Evolutionary conservation across 2,329 filamentous ascomycete genomes (phyloP).

Genomic region (Claviceps purpurea): DNA sequence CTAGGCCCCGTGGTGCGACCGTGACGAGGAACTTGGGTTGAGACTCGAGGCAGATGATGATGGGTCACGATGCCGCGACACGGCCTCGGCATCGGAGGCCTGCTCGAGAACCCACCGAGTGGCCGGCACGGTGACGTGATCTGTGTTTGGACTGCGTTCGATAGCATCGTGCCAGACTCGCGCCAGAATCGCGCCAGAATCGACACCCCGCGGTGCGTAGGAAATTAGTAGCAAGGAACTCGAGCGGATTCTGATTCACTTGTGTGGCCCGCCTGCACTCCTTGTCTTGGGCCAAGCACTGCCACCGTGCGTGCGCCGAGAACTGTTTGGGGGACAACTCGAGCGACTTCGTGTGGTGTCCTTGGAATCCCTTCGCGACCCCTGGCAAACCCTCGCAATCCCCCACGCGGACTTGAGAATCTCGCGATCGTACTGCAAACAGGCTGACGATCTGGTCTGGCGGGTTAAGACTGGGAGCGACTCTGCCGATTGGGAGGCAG

Average conservation of each 20-base stretch:
- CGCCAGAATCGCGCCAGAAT: too few species aligned
- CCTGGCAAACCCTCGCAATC: too few species aligned
- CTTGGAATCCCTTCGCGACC: too few species aligned
- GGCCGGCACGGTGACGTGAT: too few species aligned
- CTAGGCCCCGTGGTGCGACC: background rate
- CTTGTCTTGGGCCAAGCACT: slow-evolving; percentile 3
- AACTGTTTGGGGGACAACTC: too few species aligned
- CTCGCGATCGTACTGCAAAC: too few species aligned
- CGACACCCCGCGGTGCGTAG: background rate
- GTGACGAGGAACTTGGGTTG: background rate
- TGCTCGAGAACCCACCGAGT: background rate
- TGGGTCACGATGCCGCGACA: background rate
- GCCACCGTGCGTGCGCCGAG: background rate
- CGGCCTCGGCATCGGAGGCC: background rate
- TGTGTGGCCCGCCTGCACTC: slow-evolving; percentile 4
- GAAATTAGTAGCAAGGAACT: slow-evolving; percentile 6
- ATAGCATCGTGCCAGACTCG: too few species aligned
- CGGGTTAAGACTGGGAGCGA: background rate
- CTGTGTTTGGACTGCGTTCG: background rate
- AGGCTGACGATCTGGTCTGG: background rate
- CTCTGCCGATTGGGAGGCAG: too few species aligned
- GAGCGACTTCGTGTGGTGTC: too few species aligned
- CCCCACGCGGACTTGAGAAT: too few species aligned
- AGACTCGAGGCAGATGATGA: background rate
- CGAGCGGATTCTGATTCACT: slow-evolving; percentile 4